A percentile compares a stretch with the other conserved stretches of the same genome.
phyloP scores from a whole-genome alignment of 192 early-diverging fungal species.

The Dimargaris verticillata region DNA sequence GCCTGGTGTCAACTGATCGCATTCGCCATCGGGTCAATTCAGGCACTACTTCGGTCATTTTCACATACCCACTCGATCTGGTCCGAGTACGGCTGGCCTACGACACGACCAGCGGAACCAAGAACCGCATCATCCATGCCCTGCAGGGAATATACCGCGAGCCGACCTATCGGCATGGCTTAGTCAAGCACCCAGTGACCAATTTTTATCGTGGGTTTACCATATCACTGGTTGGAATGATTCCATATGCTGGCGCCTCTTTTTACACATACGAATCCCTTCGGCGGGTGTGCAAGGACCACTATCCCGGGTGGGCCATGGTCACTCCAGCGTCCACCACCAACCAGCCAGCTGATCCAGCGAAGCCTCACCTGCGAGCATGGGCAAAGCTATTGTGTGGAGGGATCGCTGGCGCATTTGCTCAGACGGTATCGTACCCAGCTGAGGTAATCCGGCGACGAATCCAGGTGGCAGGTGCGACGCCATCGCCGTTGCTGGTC shows the following conservation, averaged over 20 bases:
- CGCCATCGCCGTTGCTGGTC: slow-evolving; percentile 30
- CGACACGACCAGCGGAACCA: slow-evolving; percentile 32
- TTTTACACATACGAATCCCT: slow-evolving; percentile 78
- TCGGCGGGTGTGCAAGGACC: slow-evolving; percentile 37
- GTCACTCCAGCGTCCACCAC: slow-evolving; percentile 13
- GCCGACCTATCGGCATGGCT: slow-evolving; percentile 28
- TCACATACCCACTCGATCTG: slow-evolving; percentile 88
- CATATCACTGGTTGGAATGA: slow-evolving; percentile 79
- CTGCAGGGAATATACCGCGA: slow-evolving; percentile 59
- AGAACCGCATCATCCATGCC: slow-evolving; percentile 9
- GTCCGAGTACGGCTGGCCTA: slow-evolving; percentile 89
- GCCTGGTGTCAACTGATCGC: no score
- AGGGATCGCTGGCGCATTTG: slow-evolving; percentile 64
- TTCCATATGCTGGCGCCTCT: slow-evolving; percentile 91
- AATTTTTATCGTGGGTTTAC: slow-evolving; percentile 93
- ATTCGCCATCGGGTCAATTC: no score
- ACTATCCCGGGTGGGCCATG: slow-evolving; percentile 23
- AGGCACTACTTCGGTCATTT: slow-evolving; percentile 40
- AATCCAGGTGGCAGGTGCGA: slow-evolving; percentile 63
- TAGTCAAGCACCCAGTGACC: slow-evolving; percentile 24
- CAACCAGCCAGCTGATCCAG: slow-evolving; percentile 15
- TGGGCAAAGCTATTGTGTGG: slow-evolving; percentile 71
- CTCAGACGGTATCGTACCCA: slow-evolving; percentile 81
- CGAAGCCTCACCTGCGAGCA: neutral
- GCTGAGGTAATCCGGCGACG: slow-evolving; percentile 77